These are phyloP conservation scores for Nemania diffusa DNA, from an alignment of 2,329 filamentous ascomycete genomes.

Conservation along the genomic window DNA sequence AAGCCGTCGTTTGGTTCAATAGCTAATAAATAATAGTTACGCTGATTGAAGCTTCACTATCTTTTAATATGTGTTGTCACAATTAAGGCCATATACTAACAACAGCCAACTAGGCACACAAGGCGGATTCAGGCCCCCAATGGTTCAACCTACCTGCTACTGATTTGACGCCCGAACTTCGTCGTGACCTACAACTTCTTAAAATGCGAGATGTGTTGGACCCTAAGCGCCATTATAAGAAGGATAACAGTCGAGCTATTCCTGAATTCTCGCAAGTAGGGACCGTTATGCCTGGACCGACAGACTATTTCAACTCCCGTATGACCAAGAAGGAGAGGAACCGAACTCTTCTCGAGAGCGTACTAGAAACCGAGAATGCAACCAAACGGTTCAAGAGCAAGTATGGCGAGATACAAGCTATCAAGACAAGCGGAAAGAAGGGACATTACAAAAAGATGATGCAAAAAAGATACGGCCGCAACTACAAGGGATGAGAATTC, in stretches of 20 bases:
- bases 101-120: slow-evolving; percentile 44
- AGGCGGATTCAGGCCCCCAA: slow-evolving; percentile 75
- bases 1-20: not conserved
- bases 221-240: slow-evolving; percentile 83
- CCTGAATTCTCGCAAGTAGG: slow-evolving; percentile 91
- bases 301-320: slow-evolving; percentile 84
- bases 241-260: slow-evolving; percentile 76
- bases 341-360: slow-evolving; percentile 85
- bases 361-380: slow-evolving; percentile 73
- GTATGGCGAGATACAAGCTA: slow-evolving; percentile 83
- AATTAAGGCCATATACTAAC: slow-evolving; percentile 30
- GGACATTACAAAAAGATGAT: slow-evolving; percentile 85
- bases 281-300: slow-evolving; percentile 86
- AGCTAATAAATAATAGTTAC: slow-evolving; percentile 74
- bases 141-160: slow-evolving; percentile 94
- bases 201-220: slow-evolving; percentile 78
- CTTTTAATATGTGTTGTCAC: not conserved
- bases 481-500: slow-evolving; percentile 42
- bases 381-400: slow-evolving; percentile 84
- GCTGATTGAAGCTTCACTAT: slow-evolving; percentile 62
- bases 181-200: slow-evolving; percentile 87
- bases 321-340: slow-evolving; percentile 89
- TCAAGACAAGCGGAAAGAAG: slow-evolving; percentile 89
- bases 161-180: slow-evolving; percentile 83
- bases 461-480: slow-evolving; percentile 49